Conservation (phyloP, 768 basidiomycete genomes). For the Lentinula guzmanii region DNA sequence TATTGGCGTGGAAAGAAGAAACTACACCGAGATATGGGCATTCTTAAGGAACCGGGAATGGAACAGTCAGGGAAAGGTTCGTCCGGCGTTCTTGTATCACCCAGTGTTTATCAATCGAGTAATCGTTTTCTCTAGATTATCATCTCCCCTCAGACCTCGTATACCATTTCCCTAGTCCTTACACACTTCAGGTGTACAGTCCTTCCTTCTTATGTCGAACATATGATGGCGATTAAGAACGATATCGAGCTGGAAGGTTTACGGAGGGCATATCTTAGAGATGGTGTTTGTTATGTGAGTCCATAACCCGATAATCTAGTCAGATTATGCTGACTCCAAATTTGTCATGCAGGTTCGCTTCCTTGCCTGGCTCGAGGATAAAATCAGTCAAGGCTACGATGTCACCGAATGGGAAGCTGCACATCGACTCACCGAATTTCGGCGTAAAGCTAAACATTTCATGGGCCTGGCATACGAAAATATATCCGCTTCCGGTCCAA, state of each 20-base stretch:
- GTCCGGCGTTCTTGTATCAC: constrained; percentile 7
- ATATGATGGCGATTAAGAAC: constrained; percentile 87
- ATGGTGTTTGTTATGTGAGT: constrained; percentile 81
- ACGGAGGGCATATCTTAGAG: constrained; percentile 78
- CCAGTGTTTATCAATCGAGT: neutral
- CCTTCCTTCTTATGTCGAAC: constrained; percentile 61
- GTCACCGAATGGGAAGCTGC: constrained; percentile 93
- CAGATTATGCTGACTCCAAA: constrained; percentile 6
- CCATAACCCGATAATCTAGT: neutral
- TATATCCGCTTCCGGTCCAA: constrained; percentile 84
- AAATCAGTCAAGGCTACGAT: constrained; percentile 68
- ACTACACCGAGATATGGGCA: constrained; percentile 76
- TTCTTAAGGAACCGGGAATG: constrained; percentile 71
- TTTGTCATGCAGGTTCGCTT: constrained; percentile 51
- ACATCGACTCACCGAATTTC: constrained; percentile 72
- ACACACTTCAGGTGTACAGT: constrained; percentile 79
- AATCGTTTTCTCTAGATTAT: constrained; percentile 37
- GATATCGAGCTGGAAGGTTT: constrained; percentile 78
- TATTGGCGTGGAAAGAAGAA: constrained; percentile 50
- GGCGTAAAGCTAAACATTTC: constrained; percentile 65
- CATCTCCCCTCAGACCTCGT: constrained; percentile 69
- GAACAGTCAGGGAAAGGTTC: constrained; percentile 71
- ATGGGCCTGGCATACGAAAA: constrained; percentile 86
- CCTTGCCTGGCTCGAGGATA: constrained; percentile 87
- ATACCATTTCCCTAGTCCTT: constrained; percentile 80